Evolutionary conservation across 2,329 filamentous ascomycete species (phyloP).

Genomic region (Metarhizium sp.): DNA sequence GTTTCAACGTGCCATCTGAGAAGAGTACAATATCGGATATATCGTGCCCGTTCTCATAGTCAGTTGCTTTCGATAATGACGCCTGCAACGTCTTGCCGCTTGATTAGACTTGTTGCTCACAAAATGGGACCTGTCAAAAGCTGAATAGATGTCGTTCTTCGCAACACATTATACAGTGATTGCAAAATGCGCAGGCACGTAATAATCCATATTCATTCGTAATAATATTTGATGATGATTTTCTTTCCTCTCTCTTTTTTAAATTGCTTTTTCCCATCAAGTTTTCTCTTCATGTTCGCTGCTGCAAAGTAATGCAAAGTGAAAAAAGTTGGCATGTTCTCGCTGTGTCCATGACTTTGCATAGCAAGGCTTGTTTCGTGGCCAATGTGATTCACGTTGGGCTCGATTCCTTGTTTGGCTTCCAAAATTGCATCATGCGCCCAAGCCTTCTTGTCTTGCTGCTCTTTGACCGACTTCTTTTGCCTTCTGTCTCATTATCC

Average conservation of each 20-base stretch:
- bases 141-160: conserved; percentile 4
- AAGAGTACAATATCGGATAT: neutral
- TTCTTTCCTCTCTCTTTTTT: neutral
- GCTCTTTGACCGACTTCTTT: conserved; percentile 42
- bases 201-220: conserved; percentile 27
- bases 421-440: conserved; percentile 74
- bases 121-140: conserved; percentile 3
- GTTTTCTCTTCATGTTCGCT: neutral
- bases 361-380: neutral
- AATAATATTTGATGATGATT: conserved; percentile 10
- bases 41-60: neutral
- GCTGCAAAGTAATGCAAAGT: neutral
- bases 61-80: neutral
- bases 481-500: conserved; percentile 43
- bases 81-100: neutral
- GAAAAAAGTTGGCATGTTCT: neutral
- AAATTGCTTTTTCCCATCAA: neutral
- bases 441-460: conserved; percentile 64
- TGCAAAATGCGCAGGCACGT: conserved; percentile 24
- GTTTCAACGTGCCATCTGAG: neutral
- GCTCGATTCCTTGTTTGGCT: conserved; percentile 39
- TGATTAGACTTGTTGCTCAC: neutral
- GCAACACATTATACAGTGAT: neutral
- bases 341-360: neutral
- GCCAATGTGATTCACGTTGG: conserved; percentile 13